Percentiles rank a stretch among this genome's conserved stretches.
phyloP scores from a whole-genome alignment of 768 basidiomycete species.

The Candolleomyces aberdarensis region DNA sequence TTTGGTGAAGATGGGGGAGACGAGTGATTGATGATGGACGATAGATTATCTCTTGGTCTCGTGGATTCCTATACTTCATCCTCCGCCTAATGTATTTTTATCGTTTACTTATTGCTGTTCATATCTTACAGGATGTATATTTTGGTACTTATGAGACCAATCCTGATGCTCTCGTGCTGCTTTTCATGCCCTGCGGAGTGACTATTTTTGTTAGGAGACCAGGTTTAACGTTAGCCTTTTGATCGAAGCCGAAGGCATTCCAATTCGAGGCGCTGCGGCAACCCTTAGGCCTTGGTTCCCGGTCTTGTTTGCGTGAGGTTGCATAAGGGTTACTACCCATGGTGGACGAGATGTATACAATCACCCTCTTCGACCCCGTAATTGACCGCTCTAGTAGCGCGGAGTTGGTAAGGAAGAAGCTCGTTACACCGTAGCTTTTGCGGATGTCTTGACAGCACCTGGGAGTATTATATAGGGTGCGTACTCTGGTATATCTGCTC shows the following conservation, averaged over 20 bases:
- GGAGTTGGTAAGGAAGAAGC: background rate
- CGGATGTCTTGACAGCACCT: background rate
- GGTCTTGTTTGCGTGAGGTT: too few relatives aligned
- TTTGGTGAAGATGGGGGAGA: constrained; percentile 44
- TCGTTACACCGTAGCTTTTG: background rate
- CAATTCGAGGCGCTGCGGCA: background rate
- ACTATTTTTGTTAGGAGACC: too few relatives aligned
- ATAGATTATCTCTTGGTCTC: background rate
- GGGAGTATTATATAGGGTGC: background rate
- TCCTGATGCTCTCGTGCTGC: background rate
- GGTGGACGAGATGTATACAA: background rate
- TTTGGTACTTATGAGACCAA: background rate
- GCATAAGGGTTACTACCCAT: background rate
- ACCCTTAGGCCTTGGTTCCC: too few relatives aligned
- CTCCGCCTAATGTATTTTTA: constrained; percentile 1
- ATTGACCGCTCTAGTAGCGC: background rate
- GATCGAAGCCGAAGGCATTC: background rate
- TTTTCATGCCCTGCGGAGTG: too few relatives aligned
- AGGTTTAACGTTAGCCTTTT: background rate
- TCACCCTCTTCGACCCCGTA: background rate
- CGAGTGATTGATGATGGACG: constrained; percentile 1
- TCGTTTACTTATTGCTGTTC: background rate
- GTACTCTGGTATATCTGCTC: background rate
- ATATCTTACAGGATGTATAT: too few relatives aligned
- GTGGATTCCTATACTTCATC: background rate